phyloP scores from a whole-genome alignment of 78 protist species.

The Monocercomonoides exilis region DNA sequence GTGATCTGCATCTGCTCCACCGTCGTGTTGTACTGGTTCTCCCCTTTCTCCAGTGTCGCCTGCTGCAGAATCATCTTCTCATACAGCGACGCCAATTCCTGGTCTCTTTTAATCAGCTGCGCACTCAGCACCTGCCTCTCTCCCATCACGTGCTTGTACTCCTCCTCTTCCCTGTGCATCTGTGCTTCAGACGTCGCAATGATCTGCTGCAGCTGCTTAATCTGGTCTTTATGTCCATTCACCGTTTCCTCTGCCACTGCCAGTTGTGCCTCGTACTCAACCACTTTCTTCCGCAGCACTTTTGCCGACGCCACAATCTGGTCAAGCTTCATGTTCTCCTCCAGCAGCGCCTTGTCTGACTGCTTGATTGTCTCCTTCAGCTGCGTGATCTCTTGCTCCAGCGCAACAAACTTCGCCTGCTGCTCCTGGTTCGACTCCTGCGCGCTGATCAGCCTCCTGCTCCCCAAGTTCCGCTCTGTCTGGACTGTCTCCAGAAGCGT shows the following conservation, averaged over 20 bases:
- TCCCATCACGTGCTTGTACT: background rate
- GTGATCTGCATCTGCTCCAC: background rate
- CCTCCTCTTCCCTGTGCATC: conserved; percentile 1
- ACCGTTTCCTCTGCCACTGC: background rate
- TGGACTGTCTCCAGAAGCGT: background rate
- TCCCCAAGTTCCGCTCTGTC: background rate
- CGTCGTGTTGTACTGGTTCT: background rate
- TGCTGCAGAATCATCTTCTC: background rate
- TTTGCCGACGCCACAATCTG: background rate
- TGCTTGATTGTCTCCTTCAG: background rate
- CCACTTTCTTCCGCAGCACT: background rate
- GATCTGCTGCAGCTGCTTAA: background rate
- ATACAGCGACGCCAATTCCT: background rate
- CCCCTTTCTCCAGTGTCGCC: background rate
- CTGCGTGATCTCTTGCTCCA: background rate
- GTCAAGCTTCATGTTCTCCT: background rate
- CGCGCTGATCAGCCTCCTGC: background rate
- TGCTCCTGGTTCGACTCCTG: background rate
- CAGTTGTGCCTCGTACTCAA: background rate
- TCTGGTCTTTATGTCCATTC: background rate
- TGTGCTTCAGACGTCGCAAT: background rate
- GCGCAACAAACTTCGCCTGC: background rate
- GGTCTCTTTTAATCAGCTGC: background rate
- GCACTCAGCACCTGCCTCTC: background rate
- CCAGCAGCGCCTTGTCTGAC: background rate